A percentile compares a stretch with the other conserved stretches of the same genome.
These are phyloP conservation scores for Thelonectria olida DNA, from an alignment of 2,329 filamentous ascomycete genomes.

Conservation along the genomic window DNA sequence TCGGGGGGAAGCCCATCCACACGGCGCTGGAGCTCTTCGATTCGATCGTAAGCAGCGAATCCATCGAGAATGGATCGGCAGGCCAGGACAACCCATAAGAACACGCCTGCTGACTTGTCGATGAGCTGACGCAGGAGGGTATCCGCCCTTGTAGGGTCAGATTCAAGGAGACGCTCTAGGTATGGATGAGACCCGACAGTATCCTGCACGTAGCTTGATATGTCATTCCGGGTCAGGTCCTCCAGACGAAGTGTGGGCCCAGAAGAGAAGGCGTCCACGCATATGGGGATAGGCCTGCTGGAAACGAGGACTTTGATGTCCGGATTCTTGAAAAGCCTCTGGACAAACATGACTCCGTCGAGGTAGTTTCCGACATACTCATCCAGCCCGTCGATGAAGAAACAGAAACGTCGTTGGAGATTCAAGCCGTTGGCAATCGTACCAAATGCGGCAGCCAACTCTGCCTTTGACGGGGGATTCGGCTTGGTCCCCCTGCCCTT, in stretches of 20 bases:
- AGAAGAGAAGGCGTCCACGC: neutral
- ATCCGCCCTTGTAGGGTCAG: neutral
- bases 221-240: slow-evolving; percentile 2
- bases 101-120: slow-evolving; percentile 9
- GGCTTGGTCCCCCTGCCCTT: neutral
- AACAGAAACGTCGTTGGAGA: neutral
- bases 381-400: slow-evolving; percentile 25
- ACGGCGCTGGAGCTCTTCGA: neutral
- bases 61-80: slow-evolving; percentile 2
- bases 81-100: slow-evolving; percentile 16
- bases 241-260: neutral
- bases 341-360: neutral
- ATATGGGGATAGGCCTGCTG: slow-evolving; percentile 4
- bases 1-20: slow-evolving; percentile 10
- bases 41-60: slow-evolving; percentile 1
- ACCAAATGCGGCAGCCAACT: neutral
- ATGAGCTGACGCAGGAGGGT: neutral
- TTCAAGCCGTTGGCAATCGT: neutral
- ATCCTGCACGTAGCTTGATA: neutral
- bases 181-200: neutral
- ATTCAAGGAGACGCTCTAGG: neutral
- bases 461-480: neutral
- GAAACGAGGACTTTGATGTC: slow-evolving; percentile 7
- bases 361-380: neutral
- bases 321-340: neutral